phyloP scores from a whole-genome alignment of 208 protist species.

The Perkinsela sp. region DNA sequence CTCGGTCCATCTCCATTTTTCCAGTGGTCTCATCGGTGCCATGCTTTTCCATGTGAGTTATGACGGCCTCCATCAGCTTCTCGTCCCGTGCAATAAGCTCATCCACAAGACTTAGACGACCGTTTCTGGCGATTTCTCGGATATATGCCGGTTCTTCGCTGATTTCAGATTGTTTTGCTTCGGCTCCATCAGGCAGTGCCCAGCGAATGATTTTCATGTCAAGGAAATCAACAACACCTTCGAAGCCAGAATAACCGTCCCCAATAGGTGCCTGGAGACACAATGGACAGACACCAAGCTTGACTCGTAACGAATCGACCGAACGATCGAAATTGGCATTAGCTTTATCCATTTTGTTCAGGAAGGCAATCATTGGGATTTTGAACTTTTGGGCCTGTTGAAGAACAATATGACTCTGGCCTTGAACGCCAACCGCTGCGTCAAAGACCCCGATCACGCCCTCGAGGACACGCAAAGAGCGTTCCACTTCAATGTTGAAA shows the following conservation, averaged over 20 bases:
- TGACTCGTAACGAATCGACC: slow-evolving; percentile 27
- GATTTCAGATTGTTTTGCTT: slow-evolving; percentile 3
- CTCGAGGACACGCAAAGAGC: slow-evolving; percentile 78
- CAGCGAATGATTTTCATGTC: slow-evolving; percentile 25
- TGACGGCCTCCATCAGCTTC: slow-evolving; percentile 20
- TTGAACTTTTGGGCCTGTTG: slow-evolving; percentile 45
- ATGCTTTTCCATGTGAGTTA: slow-evolving; percentile 20
- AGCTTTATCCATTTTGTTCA: slow-evolving; percentile 86
- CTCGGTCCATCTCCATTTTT: slow-evolving; percentile 16
- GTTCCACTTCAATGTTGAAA: slow-evolving; percentile 86
- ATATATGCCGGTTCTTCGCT: neutral
- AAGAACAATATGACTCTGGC: slow-evolving; percentile 60
- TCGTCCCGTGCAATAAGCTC: slow-evolving; percentile 34
- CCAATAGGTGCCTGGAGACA: slow-evolving; percentile 60
- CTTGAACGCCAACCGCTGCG: slow-evolving; percentile 73
- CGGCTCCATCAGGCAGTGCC: neutral
- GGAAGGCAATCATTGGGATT: slow-evolving; percentile 50
- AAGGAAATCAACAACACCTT: slow-evolving; percentile 55
- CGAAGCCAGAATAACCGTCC: slow-evolving; percentile 28
- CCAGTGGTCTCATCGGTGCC: slow-evolving; percentile 31
- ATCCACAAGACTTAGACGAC: slow-evolving; percentile 17
- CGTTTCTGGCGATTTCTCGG: slow-evolving; percentile 1
- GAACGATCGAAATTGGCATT: slow-evolving; percentile 43
- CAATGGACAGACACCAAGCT: slow-evolving; percentile 43
- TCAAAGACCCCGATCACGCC: slow-evolving; percentile 81